Evolutionary conservation across 1,284 basidiomycete genomes (phyloP).

Genomic region (Ustilago trichophora): DNA sequence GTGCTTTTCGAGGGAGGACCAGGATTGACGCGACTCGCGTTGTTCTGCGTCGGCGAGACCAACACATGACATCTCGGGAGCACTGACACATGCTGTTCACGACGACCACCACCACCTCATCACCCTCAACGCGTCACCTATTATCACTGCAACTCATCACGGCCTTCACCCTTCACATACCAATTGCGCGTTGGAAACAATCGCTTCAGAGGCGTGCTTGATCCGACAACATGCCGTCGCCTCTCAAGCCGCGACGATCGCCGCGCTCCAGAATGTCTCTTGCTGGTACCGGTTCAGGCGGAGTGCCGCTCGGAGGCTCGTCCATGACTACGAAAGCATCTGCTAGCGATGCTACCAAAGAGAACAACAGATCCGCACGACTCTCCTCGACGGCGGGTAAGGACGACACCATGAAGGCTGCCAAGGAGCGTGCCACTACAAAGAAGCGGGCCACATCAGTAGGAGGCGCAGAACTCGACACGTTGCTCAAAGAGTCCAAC

Average conservation of each 20-base stretch:
- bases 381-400: conserved; percentile 18
- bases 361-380: conserved; percentile 33
- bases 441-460: conserved; percentile 46
- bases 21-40: conserved; percentile 24
- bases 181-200: too few relatives aligned
- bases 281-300: conserved; percentile 37
- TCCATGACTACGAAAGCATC: conserved; percentile 40
- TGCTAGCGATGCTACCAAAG: conserved; percentile 23
- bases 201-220: neutral
- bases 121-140: neutral
- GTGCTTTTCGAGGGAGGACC: neutral
- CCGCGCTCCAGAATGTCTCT: conserved; percentile 42
- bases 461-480: conserved; percentile 40
- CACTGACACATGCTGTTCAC: too few relatives aligned
- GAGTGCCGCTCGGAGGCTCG: conserved; percentile 37
- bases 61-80: too few relatives aligned
- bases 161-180: too few relatives aligned
- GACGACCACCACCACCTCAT: conserved; percentile 6
- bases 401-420: conserved; percentile 36
- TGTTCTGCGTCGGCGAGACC: too few relatives aligned
- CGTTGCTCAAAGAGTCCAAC: conserved; percentile 33
- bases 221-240: conserved; percentile 30
- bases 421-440: conserved; percentile 30
- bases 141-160: too few relatives aligned
- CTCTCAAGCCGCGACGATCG: conserved; percentile 45